Evolutionary conservation across 139 green algal genomes (phyloP).

Genomic region (Marvania coccoides): DNA sequence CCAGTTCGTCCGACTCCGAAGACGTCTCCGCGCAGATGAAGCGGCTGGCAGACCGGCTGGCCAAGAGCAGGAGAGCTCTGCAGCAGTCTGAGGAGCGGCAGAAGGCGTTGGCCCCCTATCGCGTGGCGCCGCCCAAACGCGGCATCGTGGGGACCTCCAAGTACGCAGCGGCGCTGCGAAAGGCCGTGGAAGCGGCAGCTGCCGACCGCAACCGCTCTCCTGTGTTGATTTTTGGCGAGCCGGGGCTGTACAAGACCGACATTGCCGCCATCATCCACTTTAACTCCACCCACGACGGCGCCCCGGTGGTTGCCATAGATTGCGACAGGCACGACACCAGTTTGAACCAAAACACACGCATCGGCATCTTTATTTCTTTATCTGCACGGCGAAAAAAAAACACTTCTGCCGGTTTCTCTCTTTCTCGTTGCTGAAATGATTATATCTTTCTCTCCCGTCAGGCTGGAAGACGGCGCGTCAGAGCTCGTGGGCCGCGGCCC

Average conservation of each 20-base stretch:
- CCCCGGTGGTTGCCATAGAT: slow-evolving; percentile 37
- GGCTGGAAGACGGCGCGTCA: slow-evolving; percentile 15
- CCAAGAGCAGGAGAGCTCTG: too few relatives aligned
- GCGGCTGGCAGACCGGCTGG: too few relatives aligned
- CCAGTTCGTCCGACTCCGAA: too few relatives aligned
- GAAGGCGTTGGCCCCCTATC: slow-evolving; percentile 40
- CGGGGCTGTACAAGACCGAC: slow-evolving; percentile 57
- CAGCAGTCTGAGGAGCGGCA: slow-evolving; percentile 16
- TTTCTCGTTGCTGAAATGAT: too few relatives aligned
- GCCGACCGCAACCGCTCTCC: slow-evolving; percentile 26
- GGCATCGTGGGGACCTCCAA: slow-evolving; percentile 53
- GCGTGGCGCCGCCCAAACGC: slow-evolving; percentile 37
- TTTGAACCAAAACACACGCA: too few relatives aligned
- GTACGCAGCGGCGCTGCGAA: slow-evolving; percentile 46
- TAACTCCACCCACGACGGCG: slow-evolving; percentile 20
- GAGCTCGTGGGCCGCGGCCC: slow-evolving; percentile 54
- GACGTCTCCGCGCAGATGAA: too few relatives aligned
- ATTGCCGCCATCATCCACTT: slow-evolving; percentile 61
- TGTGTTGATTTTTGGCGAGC: slow-evolving; percentile 61
- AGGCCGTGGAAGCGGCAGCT: slow-evolving; percentile 33
- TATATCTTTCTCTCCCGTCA: too few relatives aligned
- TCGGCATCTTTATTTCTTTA: too few relatives aligned
- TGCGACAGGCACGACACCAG: too few relatives aligned
- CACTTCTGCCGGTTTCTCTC: too few relatives aligned
- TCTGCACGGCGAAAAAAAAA: too few relatives aligned